Evolutionary conservation across 2,329 filamentous ascomycete genomes (phyloP).

Genomic region (Nothopassalora personata): DNA sequence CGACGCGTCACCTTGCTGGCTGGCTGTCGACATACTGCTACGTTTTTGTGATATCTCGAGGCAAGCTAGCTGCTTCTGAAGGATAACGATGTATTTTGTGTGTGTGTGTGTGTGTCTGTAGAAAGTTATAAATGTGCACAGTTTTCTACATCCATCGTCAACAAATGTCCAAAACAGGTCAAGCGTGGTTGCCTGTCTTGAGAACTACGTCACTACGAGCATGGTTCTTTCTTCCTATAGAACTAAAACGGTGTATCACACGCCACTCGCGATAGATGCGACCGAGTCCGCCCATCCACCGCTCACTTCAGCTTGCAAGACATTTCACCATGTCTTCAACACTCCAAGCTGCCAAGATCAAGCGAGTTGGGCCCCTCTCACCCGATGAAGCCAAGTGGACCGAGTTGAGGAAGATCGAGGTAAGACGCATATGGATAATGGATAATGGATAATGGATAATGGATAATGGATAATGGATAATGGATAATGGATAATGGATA

Average conservation of each 20-base stretch:
- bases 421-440: conserved; percentile 1
- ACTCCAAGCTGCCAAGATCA: conserved; percentile 45
- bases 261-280: not conserved
- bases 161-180: not conserved
- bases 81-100: too few species aligned
- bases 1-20: too few species aligned
- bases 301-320: conserved; percentile 14
- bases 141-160: too few species aligned
- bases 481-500: not conserved
- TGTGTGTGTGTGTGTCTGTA: too few species aligned
- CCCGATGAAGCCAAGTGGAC: conserved; percentile 53
- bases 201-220: not conserved
- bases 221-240: not conserved
- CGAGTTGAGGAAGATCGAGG: conserved; percentile 50
- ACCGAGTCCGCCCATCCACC: conserved; percentile 1
- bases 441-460: not conserved
- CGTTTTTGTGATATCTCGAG: too few species aligned
- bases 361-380: conserved; percentile 45
- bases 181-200: not conserved
- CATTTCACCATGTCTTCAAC: conserved; percentile 22
- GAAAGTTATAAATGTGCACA: too few species aligned
- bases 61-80: too few species aligned
- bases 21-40: too few species aligned
- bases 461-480: not conserved
- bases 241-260: not conserved